Evolutionary conservation across 345 rosid genomes (phyloP).

Genomic region (Geranium rotundifolium): DNA sequence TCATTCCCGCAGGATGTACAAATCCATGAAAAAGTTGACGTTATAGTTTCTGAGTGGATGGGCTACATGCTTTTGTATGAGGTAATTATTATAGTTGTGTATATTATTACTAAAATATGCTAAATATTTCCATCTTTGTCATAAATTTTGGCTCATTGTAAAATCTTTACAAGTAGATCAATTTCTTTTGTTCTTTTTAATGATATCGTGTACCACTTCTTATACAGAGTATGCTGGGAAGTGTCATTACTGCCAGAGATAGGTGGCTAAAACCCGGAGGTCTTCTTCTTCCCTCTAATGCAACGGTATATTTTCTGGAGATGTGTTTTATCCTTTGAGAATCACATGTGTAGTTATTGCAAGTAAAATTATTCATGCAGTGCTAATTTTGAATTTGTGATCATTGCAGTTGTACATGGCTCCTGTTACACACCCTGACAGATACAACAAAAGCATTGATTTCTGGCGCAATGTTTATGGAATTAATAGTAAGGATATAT

Average conservation of each 20-base stretch:
- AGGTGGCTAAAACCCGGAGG: conserved; percentile 93
- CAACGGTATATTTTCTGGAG: conserved; percentile 37
- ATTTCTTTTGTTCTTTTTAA: conserved; percentile 4
- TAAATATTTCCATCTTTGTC: not conserved
- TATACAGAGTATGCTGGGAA: conserved; percentile 90
- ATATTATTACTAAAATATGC: conserved; percentile 6
- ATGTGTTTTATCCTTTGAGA: not conserved
- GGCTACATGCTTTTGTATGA: conserved; percentile 98
- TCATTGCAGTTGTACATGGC: conserved; percentile 81
- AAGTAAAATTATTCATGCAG: conserved; percentile 2
- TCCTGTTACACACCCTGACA: conserved; percentile 84
- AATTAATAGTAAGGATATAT: conserved; percentile 73
- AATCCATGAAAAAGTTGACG: conserved; percentile 90
- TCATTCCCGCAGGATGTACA: conserved; percentile 70
- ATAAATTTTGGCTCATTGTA: not conserved
- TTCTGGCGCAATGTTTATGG: conserved; percentile 98
- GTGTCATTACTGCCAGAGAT: conserved; percentile 94
- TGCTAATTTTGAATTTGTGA: conserved; percentile 16
- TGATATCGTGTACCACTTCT: conserved; percentile 6
- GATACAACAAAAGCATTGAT: conserved; percentile 84
- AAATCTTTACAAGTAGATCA: not conserved
- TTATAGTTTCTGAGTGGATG: conserved; percentile 97
- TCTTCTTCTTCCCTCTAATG: conserved; percentile 85
- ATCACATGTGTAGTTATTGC: not conserved
- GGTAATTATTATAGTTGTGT: conserved; percentile 32